phyloP scores from a whole-genome alignment of 2,329 filamentous ascomycete genomes.

The Beauveria pseudobassiana region DNA sequence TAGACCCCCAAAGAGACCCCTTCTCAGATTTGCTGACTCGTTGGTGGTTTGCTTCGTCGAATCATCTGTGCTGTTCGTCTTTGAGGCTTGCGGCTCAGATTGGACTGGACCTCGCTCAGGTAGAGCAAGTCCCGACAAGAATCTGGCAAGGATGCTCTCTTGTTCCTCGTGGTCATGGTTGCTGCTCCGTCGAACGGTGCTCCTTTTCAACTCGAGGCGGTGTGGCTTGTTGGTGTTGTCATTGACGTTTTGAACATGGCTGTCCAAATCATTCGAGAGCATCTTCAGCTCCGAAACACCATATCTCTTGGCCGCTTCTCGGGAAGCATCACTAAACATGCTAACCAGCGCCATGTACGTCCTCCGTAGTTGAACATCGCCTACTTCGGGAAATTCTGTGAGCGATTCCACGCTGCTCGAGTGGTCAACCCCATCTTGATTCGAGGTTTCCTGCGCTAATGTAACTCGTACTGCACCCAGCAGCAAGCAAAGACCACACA shows the following conservation, averaged over 20 bases:
- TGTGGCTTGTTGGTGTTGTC: constrained; percentile 10
- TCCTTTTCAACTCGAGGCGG: constrained; percentile 7
- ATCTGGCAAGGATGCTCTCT: background rate
- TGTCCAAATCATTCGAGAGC: constrained; percentile 13
- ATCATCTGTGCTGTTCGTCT: background rate
- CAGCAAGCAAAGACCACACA: background rate
- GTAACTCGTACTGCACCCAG: background rate
- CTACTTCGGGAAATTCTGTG: background rate
- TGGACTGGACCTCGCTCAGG: background rate
- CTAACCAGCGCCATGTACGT: constrained; percentile 14
- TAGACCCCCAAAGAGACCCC: background rate
- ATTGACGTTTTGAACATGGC: constrained; percentile 11
- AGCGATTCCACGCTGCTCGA: background rate
- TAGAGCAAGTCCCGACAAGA: background rate
- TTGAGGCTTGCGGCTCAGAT: background rate
- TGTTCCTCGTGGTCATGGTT: too few relatives aligned
- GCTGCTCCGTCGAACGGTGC: background rate
- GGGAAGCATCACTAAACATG: constrained; percentile 14
- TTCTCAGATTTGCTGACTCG: background rate
- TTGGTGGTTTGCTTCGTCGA: background rate
- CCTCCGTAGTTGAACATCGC: constrained; percentile 11
- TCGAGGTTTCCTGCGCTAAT: background rate
- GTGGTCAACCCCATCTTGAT: background rate
- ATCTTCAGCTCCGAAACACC: constrained; percentile 11
- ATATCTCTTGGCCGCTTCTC: constrained; percentile 9